Evolutionary conservation across 2,329 filamentous ascomycete genomes (phyloP), one percentile per base, ranked within the genome.

Genomic region (Paraphaeosphaeria sporulosa): DNA sequence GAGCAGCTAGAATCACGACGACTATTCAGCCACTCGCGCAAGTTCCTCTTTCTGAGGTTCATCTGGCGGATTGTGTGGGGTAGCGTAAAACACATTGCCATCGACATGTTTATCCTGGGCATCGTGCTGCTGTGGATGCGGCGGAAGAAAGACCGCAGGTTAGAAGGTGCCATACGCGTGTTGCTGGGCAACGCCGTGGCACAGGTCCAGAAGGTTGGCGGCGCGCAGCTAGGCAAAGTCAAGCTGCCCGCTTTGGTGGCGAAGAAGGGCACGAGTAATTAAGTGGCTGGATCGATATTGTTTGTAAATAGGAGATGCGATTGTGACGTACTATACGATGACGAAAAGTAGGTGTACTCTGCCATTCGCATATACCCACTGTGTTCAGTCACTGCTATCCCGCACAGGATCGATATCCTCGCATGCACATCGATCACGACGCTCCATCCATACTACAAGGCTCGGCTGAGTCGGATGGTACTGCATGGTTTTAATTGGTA

Each of bases 1-100:
- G 95, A 99, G 78, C 94, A 98, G 74, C 90, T 98, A 67, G 90
- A 93, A 56, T 86, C 88, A 0, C 89, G 92, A 0, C 85, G 91
- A 13, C 87, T 94, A 66, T 90, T 90, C 80, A 86, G 87, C 63
- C 85, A 87, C 19, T 66, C 89, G 85, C 66, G 86, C 87, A 62
- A 69, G 21, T 86, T 86, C 62, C 89, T 86, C 56, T 77, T 91
- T 25, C 84, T 87, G 51, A 85, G 74, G 2, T 68, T 73, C 56
- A 36, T 68, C 4, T 96, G 92, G 92, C 92, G 92, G 86, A 68
- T 90, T 3, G 75, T 90, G 0, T 94, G 90, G 90, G 78, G 87
- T 43, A 75, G 86, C 21, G 77, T 90, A 43, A 92, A 93, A 74
- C 93, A 97, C 71, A 69, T 95, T 6, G 81, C 91, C 30, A 83